Percentiles rank a stretch among this genome's conserved stretches.
Evolutionary conservation across 352 stramenopile species (phyloP).

Genomic region (Globisporangium middletonii): DNA sequence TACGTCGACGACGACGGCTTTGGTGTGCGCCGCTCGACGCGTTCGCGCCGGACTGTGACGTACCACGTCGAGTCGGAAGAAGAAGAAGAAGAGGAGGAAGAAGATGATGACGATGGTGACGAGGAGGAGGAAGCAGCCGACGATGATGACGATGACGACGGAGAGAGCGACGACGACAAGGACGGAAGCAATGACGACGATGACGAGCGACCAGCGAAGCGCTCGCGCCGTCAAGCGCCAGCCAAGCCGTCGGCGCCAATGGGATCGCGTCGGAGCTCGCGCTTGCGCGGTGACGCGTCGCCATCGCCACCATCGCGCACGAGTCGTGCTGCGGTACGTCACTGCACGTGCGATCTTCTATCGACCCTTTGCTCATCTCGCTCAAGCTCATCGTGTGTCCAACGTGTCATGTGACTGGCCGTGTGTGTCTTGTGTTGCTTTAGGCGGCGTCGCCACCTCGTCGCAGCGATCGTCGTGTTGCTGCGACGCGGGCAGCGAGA

Average conservation of each 20-base stretch:
- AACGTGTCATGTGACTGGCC: neutral
- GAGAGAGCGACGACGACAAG: constrained; percentile 13
- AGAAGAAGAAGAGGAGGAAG: constrained; percentile 24
- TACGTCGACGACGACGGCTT: constrained; percentile 22
- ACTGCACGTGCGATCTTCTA: neutral
- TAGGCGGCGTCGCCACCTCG: constrained; percentile 1
- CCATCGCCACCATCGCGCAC: neutral
- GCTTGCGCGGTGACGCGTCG: constrained; percentile 4
- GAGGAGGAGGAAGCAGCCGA: constrained; percentile 6
- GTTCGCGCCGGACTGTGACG: constrained; percentile 38
- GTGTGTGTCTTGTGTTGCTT: neutral
- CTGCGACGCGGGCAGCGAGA: neutral
- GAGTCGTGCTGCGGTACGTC: constrained; percentile 3
- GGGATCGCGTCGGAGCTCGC: constrained; percentile 8
- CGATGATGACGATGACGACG: constrained; percentile 15
- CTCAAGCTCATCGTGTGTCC: neutral
- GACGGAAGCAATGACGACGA: constrained; percentile 7
- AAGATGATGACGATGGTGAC: constrained; percentile 13
- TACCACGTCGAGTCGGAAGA: constrained; percentile 42
- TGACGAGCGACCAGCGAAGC: constrained; percentile 3
- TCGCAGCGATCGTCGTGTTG: constrained; percentile 13
- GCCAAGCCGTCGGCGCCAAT: neutral
- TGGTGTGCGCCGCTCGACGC: constrained; percentile 31
- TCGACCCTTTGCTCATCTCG: neutral
- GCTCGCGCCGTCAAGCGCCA: neutral